Evolutionary conservation across 2,329 filamentous ascomycete genomes (phyloP), one percentile per base, ranked within the genome.

Genomic region (Cercospora zeina): DNA sequence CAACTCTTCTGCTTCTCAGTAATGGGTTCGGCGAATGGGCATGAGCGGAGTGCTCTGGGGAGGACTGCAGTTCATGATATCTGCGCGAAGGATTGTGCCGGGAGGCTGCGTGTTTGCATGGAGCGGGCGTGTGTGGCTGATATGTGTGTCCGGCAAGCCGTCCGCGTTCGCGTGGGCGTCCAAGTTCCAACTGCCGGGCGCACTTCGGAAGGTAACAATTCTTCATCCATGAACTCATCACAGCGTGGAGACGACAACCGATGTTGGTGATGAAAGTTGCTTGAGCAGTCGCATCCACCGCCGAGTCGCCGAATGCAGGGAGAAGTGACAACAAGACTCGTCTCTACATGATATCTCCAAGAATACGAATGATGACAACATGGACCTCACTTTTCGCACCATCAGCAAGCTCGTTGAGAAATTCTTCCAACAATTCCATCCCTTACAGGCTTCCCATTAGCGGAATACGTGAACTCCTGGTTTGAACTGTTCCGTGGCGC

Each of bases 381-480:
- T 60, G 19, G 50, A 54, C 36, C 42, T 54, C 27, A 49, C 11
- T 19, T n/a, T 27, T 11, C 21, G 50, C n/a, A 47, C 50, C 10
- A 55, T 60, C 21, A 55, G 47, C 31, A 36, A n/a, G 16, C 50
- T 60, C 24, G 16, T 51, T 11, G 34, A 55, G 16, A 31, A 36
- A 8, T 55, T 45, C 33, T 39, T 60, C 24, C 24, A 16, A 39
- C 36, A 50, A 1, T 21, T 61, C 1, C 39, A 50, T 49, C 36
- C 42, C 5, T 13, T 37, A 21, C 58, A 61, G 16, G 36, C 58
- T 5, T 61, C 56, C 21, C 51, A 56, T 6, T 16, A 61, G 14
- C 39, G 39, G n/a, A 61, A 39, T 10, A 55, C 30, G 19, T 54
- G 51, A 34, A 1, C 51, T 54, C 37, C 13, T 16, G n/a, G 30